These are phyloP conservation scores for Collybia sordida DNA, from an alignment of 768 basidiomycete species.

Conservation along the genomic window DNA sequence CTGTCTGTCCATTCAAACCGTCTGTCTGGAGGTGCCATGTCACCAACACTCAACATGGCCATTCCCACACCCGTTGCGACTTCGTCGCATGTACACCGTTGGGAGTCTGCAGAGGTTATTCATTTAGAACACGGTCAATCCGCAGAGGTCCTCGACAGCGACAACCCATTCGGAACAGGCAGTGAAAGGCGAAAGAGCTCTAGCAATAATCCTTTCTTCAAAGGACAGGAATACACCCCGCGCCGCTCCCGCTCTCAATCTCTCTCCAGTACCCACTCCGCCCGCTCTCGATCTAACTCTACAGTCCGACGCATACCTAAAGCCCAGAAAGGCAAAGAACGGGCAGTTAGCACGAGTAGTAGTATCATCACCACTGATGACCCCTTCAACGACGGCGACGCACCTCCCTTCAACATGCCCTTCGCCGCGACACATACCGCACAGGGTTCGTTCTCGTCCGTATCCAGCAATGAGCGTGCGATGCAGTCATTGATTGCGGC, in stretches of 20 bases:
- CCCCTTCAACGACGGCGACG: constrained; percentile 41
- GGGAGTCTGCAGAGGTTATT: constrained; percentile 71
- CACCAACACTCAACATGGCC: constrained; percentile 49
- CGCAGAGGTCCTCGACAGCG: constrained; percentile 26
- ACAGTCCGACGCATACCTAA: constrained; percentile 12
- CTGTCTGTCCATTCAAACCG: constrained; percentile 45
- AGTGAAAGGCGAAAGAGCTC: constrained; percentile 34
- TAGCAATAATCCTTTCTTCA: constrained; percentile 42
- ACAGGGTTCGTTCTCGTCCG: constrained; percentile 34
- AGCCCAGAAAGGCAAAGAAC: constrained; percentile 23
- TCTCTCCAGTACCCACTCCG: constrained; percentile 34
- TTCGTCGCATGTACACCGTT: constrained; percentile 49
- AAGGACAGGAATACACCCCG: constrained; percentile 23
- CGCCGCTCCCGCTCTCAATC: constrained; percentile 36
- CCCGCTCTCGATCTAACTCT: constrained; percentile 39
- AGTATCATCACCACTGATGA: constrained; percentile 16
- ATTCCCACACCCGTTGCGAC: constrained; percentile 64
- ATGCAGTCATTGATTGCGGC: constrained; percentile 68
- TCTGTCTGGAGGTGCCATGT: constrained; percentile 41
- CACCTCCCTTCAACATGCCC: constrained; percentile 27
- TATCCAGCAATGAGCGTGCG: constrained; percentile 50
- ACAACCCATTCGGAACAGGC: constrained; percentile 19
- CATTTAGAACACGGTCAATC: constrained; percentile 35
- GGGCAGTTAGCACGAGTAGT: not conserved
- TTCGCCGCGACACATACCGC: constrained; percentile 28